Evolutionary conservation across 306 rosid species (phyloP).

Genomic region (Purshia tridentata): DNA sequence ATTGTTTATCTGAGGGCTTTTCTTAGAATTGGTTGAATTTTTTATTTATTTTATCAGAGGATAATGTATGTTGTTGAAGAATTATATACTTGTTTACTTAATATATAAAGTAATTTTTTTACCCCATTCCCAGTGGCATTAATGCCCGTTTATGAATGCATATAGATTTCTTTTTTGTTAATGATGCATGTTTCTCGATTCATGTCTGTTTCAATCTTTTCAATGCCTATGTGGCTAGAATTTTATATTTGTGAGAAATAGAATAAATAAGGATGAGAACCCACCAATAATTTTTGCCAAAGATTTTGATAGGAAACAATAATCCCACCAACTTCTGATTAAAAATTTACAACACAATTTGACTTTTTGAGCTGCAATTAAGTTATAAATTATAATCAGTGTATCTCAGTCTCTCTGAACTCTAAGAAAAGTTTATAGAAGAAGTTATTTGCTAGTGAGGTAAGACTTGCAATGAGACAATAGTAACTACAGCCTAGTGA

Average conservation of each 20-base stretch:
- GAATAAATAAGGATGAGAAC: too few relatives aligned
- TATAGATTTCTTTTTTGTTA: not conserved
- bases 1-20: slow-evolving; percentile 36
- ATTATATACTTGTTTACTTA: slow-evolving; percentile 1
- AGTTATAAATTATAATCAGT: not conserved
- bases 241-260: not conserved
- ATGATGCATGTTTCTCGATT: not conserved
- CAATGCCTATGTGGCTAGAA: not conserved
- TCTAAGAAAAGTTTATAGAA: not conserved
- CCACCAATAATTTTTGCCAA: too few relatives aligned
- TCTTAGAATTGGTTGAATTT: slow-evolving; percentile 29
- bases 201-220: not conserved
- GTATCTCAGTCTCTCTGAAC: not conserved
- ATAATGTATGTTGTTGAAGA: slow-evolving; percentile 20
- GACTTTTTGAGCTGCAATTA: not conserved
- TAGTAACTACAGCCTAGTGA: not conserved
- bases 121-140: slow-evolving; percentile 5
- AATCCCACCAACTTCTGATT: not conserved
- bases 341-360: not conserved
- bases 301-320: not conserved
- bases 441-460: slow-evolving; percentile 1
- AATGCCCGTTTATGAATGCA: not conserved
- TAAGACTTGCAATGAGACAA: slow-evolving; percentile 1
- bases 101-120: not conserved
- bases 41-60: slow-evolving; percentile 26